These are phyloP conservation scores for Pulveroboletus sp. DNA, from an alignment of 768 basidiomycete genomes.

Conservation along the genomic window DNA sequence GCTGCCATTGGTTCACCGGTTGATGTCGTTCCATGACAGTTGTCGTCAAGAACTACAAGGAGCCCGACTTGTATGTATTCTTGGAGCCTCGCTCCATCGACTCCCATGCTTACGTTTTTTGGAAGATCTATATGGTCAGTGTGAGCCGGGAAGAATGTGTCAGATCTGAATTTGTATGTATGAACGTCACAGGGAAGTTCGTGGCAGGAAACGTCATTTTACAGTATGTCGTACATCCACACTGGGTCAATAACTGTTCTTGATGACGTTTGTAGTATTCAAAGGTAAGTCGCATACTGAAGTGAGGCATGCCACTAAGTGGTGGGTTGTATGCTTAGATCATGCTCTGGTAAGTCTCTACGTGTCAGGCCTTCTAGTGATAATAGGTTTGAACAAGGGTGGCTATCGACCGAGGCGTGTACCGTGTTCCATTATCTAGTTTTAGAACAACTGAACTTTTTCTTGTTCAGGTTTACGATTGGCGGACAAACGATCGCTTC, in stretches of 20 bases:
- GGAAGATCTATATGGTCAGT: constrained; percentile 76
- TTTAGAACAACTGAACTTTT: background rate
- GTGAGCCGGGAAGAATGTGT: constrained; percentile 22
- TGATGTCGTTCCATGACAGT: constrained; percentile 35
- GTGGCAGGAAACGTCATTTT: constrained; percentile 79
- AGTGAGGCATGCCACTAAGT: constrained; percentile 4
- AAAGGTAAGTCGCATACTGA: constrained; percentile 45
- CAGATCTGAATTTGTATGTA: constrained; percentile 18
- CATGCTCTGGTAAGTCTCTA: constrained; percentile 73
- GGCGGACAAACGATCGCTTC: constrained; percentile 91
- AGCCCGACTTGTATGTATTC: constrained; percentile 70
- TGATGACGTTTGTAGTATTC: constrained; percentile 51
- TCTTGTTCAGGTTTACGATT: constrained; percentile 64
- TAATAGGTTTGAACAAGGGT: constrained; percentile 54
- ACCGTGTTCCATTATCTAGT: background rate
- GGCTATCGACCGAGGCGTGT: constrained; percentile 80
- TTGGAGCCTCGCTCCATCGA: background rate
- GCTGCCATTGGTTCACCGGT: background rate
- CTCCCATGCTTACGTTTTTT: constrained; percentile 1
- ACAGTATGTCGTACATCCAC: constrained; percentile 47
- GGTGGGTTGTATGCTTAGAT: constrained; percentile 40
- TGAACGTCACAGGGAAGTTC: constrained; percentile 68
- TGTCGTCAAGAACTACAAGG: constrained; percentile 66
- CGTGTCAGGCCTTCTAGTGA: background rate
- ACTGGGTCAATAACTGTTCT: background rate